Percentiles rank a stretch among this genome's conserved stretches.
Evolutionary conservation across 2,329 filamentous ascomycete genomes (phyloP).

Genomic region (Penicillium brevicompactum): DNA sequence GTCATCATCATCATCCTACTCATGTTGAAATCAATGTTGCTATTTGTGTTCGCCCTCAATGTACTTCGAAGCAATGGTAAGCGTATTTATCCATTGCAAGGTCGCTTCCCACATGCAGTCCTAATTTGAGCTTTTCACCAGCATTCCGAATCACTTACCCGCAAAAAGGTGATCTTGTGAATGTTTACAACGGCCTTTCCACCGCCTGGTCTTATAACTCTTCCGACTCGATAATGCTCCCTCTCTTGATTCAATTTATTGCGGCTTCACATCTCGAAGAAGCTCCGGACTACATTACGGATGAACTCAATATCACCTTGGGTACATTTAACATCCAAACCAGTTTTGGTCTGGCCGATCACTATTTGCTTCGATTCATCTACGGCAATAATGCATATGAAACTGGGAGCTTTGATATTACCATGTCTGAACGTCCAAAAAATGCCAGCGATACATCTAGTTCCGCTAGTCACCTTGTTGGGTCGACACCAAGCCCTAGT

Average conservation of each 20-base stretch:
- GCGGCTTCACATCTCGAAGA: neutral
- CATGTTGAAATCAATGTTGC: constrained; percentile 1
- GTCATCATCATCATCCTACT: neutral
- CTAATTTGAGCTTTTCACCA: constrained; percentile 4
- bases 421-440: neutral
- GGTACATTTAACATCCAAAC: neutral
- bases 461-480: neutral
- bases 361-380: neutral
- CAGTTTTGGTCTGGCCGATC: neutral
- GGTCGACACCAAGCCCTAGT: neutral
- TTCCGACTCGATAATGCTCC: constrained; percentile 1
- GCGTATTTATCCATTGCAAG: neutral
- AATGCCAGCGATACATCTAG: constrained; percentile 4
- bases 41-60: neutral
- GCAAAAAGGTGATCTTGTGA: constrained; percentile 1
- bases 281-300: neutral
- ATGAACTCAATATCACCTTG: constrained; percentile 1
- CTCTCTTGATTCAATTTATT: constrained; percentile 1
- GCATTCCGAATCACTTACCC: constrained; percentile 2
- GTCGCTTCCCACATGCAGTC: neutral
- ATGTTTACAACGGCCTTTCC: constrained; percentile 2
- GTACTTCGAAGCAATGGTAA: constrained; percentile 4
- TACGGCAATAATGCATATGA: neutral
- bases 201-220: constrained; percentile 2
- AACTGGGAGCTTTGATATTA: neutral